Percentiles rank a stretch among this genome's conserved stretches.
These are phyloP conservation scores for Chimonanthus salicifolius DNA, from an alignment of 164 flowering plant species.

Conservation along the genomic window DNA sequence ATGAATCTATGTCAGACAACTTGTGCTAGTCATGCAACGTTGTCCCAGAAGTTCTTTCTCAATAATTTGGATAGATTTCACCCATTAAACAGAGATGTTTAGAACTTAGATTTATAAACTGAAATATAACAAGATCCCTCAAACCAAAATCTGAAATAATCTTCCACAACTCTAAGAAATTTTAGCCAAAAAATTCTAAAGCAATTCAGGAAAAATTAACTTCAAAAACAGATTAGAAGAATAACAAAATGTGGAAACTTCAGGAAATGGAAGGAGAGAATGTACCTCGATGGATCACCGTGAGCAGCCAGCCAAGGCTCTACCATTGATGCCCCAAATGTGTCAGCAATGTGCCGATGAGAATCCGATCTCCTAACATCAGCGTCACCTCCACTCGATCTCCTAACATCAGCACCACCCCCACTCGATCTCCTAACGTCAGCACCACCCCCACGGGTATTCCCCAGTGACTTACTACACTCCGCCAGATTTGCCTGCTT, in stretches of 20 bases:
- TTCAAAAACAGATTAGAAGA: neutral
- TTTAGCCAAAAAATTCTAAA: no score
- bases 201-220: neutral
- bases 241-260: neutral
- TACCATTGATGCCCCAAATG: constrained; percentile 89
- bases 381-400: constrained; percentile 27
- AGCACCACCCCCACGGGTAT: constrained; percentile 21
- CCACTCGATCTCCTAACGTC: constrained; percentile 40
- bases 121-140: neutral
- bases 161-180: neutral
- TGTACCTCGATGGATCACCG: constrained; percentile 92
- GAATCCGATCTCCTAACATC: constrained; percentile 48
- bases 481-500: constrained; percentile 79
- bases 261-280: no score
- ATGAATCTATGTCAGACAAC: neutral
- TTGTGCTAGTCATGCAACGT: neutral
- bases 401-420: constrained; percentile 36
- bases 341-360: constrained; percentile 56
- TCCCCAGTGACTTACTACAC: constrained; percentile 51
- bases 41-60: no score
- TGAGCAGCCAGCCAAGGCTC: constrained; percentile 99
- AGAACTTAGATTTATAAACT: neutral
- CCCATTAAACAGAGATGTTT: neutral
- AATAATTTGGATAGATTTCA: no score
- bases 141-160: neutral